Evolutionary conservation across 306 rosid genomes (phyloP), one percentile per base, ranked within the genome.

Genomic region (Citrullus mucosospermus): DNA sequence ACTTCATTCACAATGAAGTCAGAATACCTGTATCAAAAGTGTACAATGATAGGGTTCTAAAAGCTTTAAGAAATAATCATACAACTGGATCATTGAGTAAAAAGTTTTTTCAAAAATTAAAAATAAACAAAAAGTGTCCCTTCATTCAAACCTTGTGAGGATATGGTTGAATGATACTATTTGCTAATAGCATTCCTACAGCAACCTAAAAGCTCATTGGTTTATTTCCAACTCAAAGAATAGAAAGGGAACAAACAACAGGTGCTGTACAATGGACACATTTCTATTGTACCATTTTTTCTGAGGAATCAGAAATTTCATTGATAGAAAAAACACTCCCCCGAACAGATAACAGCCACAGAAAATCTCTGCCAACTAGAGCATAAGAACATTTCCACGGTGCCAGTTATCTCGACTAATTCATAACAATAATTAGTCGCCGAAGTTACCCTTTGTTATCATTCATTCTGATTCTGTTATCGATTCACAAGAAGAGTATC

Each of bases 1-100:
- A 95, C 98, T 91, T 95, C 97, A 16, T 95, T 86, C 43, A 95
- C 97, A 59, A 95, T 92, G 81, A 95, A 95, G 82, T 92, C 98
- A 71, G 97, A 89, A 80, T 95, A 95, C 89, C 98, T 94, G 68
- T 1, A 86, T 61, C 80, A 86, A 77, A 80, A 11, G 4, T 11
- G 22, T 44, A 69, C 38, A 6, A 69, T 67, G 38, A 44, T 22
- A 36, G 48, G 48, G 38, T 18, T 68, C 15, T 43, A 22, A 56
- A 55, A 38, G n/a, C 66, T 30, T 59, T 53, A 18, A 58, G 18
- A 48, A 43, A 12, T 61, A 5, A 15, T 2, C 51, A 15, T 14
- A 68, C 44, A 61, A 25, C 34, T 62, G 36, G 13, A 32, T 15
- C 43, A 50, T 16, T 41, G 34, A 41, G 14, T 39, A 18, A 9